Percentiles rank a stretch among this genome's conserved stretches.
Evolutionary conservation across 371 early-diverging fungal species (phyloP).

Genomic region (Syncephalis plumigaleata): DNA sequence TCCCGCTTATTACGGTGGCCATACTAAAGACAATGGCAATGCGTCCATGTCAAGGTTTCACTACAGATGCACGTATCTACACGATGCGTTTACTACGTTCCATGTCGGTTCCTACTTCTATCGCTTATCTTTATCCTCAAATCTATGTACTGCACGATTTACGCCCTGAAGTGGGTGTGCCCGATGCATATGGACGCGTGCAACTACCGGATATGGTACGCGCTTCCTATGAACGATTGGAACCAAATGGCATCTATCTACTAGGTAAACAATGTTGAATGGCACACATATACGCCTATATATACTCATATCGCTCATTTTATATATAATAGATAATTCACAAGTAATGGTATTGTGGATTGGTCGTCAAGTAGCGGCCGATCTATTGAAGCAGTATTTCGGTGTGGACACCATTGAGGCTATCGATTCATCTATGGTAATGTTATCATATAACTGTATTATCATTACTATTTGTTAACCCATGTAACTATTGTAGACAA

Average conservation of each 20-base stretch:
- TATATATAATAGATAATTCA: slow-evolving; percentile 46
- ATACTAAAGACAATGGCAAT: slow-evolving; percentile 64
- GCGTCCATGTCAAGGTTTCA: slow-evolving; percentile 38
- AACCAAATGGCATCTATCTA: slow-evolving; percentile 23
- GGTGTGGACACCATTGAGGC: slow-evolving; percentile 53
- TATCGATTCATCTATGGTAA: slow-evolving; percentile 52
- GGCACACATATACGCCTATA: background rate
- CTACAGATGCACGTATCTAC: slow-evolving; percentile 59
- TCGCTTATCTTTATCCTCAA: slow-evolving; percentile 70
- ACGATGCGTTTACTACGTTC: slow-evolving; percentile 56
- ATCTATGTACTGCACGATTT: slow-evolving; percentile 51
- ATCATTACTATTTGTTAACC: background rate
- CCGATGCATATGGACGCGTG: slow-evolving; percentile 18
- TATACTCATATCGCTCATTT: too few species aligned
- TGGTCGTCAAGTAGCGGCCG: slow-evolving; percentile 44
- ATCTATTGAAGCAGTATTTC: slow-evolving; percentile 50
- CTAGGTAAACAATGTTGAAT: slow-evolving; percentile 4
- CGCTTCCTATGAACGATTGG: slow-evolving; percentile 56
- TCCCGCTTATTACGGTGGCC: slow-evolving; percentile 77
- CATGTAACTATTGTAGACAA: slow-evolving; percentile 16
- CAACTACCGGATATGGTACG: slow-evolving; percentile 50
- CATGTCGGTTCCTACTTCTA: slow-evolving; percentile 41
- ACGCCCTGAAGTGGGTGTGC: slow-evolving; percentile 20
- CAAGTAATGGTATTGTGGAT: slow-evolving; percentile 68
- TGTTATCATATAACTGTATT: background rate